Base-by-base conservation (phyloP, 345 rosid species). In the Carallia pectinifolia region DNA sequence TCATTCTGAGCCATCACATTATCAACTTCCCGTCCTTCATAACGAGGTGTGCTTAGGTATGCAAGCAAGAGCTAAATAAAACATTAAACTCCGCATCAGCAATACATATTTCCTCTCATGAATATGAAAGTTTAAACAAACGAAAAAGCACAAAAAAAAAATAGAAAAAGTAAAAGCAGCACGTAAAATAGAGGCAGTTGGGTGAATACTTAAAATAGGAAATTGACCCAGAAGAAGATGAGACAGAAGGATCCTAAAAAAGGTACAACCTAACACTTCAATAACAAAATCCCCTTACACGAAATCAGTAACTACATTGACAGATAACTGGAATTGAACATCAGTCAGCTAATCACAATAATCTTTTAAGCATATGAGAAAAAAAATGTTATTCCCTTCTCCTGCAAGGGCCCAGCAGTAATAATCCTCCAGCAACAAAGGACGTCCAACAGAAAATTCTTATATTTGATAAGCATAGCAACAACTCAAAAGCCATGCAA, bases 61-160 rank as follows among this genome's bases (percentile, higher is more conserved):
- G 86, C 82, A 66, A 87, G 85, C 78, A 89, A 79, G 18, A 89
- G 83, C 95, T 89, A 53, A 52, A 80, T 60, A 61, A 72, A 73
- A 52, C 16, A 56, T 44, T 55, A 37, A 8, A 54, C 56, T 55
- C 29, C 29, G 52, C 29, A 60, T 78, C 65, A 74, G 60, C 34
- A 29, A 56, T 17, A 23, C 38, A 55, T 12, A 54, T 29, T 15
- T 40, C 64, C 13, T 2, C 44, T 36, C 54, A 56, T 58, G 47
- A 23, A 52, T 50, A 50, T 33, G 36, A 72, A 54, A 27, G 29
- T 23, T 38, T 31, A 40, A 50, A 55, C n/a, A 71, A 63, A 29
- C 18, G 23, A 56, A 44, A 10, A 69, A 59, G 39, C 55, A 30
- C 17, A 48, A 65, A 65, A 65, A 29, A 44, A 54, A n/a, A 29